A percentile compares a stretch with the other conserved stretches of the same genome.
Evolutionary conservation across 2,329 filamentous ascomycete genomes (phyloP).

Genomic region (Cercospora sp.): DNA sequence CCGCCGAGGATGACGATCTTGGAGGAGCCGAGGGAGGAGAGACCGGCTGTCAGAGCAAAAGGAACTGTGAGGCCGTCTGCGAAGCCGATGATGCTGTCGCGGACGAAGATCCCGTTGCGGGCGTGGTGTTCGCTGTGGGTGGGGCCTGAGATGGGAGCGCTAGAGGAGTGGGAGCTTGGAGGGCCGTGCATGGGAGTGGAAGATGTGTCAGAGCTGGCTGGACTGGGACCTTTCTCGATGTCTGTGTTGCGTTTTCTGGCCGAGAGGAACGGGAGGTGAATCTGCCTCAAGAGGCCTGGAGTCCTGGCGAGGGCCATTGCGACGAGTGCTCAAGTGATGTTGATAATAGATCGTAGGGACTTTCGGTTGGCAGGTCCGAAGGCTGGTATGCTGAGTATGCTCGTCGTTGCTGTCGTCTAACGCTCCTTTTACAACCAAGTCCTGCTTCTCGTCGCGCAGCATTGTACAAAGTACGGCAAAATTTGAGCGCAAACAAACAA

Average conservation of each 20-base stretch:
- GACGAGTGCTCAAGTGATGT: background rate
- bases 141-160: background rate
- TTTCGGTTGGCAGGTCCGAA: background rate
- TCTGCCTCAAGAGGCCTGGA: background rate
- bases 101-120: constrained; percentile 49
- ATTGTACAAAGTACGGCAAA: background rate
- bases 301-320: background rate
- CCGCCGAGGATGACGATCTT: constrained; percentile 57
- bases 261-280: background rate
- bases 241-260: background rate
- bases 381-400: background rate
- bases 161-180: background rate
- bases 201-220: background rate
- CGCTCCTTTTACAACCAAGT: background rate
- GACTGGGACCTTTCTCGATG: background rate
- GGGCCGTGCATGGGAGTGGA: background rate
- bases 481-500: background rate
- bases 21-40: constrained; percentile 52
- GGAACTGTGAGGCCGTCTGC: constrained; percentile 78
- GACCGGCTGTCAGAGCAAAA: constrained; percentile 73
- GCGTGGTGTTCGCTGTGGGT: constrained; percentile 8
- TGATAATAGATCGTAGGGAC: background rate
- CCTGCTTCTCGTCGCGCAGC: background rate
- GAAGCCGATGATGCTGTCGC: constrained; percentile 72
- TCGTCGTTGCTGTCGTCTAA: background rate